Conservation (phyloP, 2,329 filamentous ascomycete species). For the Pseudocercospora cruenta region DNA sequence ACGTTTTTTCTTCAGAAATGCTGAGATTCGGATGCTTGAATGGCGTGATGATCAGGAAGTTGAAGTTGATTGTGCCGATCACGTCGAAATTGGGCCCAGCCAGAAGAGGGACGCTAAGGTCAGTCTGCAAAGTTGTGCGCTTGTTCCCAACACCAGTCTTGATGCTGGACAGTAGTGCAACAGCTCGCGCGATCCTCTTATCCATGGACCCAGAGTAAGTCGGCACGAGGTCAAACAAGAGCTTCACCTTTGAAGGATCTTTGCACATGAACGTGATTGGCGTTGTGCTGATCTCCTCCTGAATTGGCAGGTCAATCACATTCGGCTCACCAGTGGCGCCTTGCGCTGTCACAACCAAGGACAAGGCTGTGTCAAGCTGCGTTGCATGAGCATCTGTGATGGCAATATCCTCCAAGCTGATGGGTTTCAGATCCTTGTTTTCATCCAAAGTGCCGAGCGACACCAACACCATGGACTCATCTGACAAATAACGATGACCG, state of each 20-base stretch:
- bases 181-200: constrained; percentile 82
- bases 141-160: constrained; percentile 81
- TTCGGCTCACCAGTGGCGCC: constrained; percentile 85
- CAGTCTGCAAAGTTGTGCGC: constrained; percentile 88
- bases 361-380: constrained; percentile 90
- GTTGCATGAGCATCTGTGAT: constrained; percentile 87
- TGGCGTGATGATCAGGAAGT: constrained; percentile 91
- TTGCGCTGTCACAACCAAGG: constrained; percentile 83
- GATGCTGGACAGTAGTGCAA: constrained; percentile 84
- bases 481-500: constrained; percentile 89
- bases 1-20: constrained; percentile 86
- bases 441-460: constrained; percentile 95
- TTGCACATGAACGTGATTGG: constrained; percentile 85
- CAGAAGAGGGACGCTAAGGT: constrained; percentile 89
- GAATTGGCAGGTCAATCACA: constrained; percentile 87
- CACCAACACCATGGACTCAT: constrained; percentile 87
- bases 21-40: constrained; percentile 94
- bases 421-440: constrained; percentile 74
- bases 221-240: constrained; percentile 92
- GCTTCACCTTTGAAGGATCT: constrained; percentile 78
- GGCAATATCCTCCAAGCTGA: constrained; percentile 85
- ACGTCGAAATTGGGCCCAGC: constrained; percentile 80
- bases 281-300: constrained; percentile 91
- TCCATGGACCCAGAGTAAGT: constrained; percentile 86
- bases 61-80: constrained; percentile 94